These are phyloP conservation scores for Gossypium anomalum DNA, from an alignment of 345 rosid genomes.

Conservation along the genomic window DNA sequence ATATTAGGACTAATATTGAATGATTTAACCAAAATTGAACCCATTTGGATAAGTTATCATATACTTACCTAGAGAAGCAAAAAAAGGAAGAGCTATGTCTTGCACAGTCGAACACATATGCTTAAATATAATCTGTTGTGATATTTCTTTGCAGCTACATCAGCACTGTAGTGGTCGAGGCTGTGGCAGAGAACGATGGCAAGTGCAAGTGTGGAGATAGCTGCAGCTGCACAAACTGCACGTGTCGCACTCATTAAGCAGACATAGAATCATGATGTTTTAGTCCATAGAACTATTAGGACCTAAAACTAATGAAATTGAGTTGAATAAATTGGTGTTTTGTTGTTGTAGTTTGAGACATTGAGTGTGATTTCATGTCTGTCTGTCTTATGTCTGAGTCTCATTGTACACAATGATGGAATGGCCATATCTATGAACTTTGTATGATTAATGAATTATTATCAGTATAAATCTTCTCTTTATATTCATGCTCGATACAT, in stretches of 20 bases:
- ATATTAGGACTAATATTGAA: too few species aligned
- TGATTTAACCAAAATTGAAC: too few species aligned
- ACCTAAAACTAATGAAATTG: background rate
- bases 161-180: constrained; percentile 39
- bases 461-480: constrained; percentile 14
- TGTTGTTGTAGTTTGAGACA: background rate
- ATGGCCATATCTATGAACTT: constrained; percentile 28
- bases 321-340: background rate
- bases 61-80: background rate
- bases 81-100: too few species aligned
- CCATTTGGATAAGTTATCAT: too few species aligned
- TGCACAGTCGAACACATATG: too few species aligned
- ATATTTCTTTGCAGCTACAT: constrained; percentile 36
- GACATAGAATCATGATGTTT: background rate
- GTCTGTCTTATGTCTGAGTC: constrained; percentile 1
- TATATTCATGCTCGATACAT: too few species aligned
- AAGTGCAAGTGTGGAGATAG: constrained; percentile 78
- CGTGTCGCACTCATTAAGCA: constrained; percentile 47
- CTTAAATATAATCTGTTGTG: background rate
- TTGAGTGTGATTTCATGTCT: constrained; percentile 1
- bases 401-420: constrained; percentile 15
- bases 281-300: background rate
- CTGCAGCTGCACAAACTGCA: constrained; percentile 68
- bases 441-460: constrained; percentile 21
- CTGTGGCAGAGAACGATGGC: constrained; percentile 51